These are phyloP conservation scores for Aegilops bicornis DNA, from an alignment of 176 grass and related monocot genomes.

Conservation along the genomic window DNA sequence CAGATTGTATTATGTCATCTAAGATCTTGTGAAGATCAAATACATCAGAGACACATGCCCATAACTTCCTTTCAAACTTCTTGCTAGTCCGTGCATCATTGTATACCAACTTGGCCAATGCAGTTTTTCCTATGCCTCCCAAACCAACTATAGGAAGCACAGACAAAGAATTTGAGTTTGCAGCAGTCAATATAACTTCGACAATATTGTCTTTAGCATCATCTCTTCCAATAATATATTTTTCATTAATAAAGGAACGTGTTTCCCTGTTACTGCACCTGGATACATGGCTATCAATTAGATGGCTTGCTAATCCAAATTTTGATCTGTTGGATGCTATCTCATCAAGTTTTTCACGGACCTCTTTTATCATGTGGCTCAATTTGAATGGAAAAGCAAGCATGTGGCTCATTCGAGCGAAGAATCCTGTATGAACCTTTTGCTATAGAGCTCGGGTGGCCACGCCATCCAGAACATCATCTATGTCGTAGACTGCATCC, in stretches of 20 bases:
- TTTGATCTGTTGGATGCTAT: background rate
- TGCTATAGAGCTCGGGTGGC: background rate
- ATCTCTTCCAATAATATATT: background rate
- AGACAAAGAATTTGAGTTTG: background rate
- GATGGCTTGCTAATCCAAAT: background rate
- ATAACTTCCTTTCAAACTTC: background rate
- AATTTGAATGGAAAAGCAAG: background rate
- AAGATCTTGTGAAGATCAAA: background rate
- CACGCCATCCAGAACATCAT: background rate
- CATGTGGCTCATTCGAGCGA: no score
- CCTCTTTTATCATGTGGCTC: background rate
- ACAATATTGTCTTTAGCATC: background rate
- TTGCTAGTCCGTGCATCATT: background rate
- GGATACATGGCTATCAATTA: background rate
- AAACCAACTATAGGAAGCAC: slow-evolving; percentile 7
- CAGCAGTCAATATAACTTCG: background rate
- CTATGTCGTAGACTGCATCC: background rate
- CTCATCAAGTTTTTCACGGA: background rate
- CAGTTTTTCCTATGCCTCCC: slow-evolving; percentile 6
- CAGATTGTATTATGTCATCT: background rate
- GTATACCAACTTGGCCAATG: background rate
- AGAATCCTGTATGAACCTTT: background rate
- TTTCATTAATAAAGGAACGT: background rate
- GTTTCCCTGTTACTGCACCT: background rate
- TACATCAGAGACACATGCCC: background rate